These are phyloP conservation scores for Geotrichum klebahnii DNA, from an alignment of 1,139 yeast genomes.

Conservation along the genomic window DNA sequence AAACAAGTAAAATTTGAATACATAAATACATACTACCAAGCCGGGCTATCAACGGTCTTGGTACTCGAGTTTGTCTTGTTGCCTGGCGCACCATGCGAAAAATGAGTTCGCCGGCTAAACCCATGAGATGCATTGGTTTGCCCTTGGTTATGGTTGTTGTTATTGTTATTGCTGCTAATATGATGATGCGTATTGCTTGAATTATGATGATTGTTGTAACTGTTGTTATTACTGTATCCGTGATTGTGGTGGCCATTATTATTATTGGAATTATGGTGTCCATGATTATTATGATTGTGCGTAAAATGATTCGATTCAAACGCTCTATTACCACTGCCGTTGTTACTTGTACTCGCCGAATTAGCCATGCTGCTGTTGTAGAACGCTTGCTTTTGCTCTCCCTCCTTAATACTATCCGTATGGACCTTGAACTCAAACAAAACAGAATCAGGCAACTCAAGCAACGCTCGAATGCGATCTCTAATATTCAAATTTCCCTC, in stretches of 20 bases:
- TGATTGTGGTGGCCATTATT: not conserved
- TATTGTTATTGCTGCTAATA: not conserved
- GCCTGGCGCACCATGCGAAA: not conserved
- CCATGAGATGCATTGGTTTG: not conserved
- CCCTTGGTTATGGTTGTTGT: conserved; percentile 2
- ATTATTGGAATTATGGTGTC: not conserved
- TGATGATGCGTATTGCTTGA: not conserved
- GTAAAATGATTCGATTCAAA: not conserved
- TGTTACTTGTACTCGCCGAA: not conserved
- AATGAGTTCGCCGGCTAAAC: conserved; percentile 1
- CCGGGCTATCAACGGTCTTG: conserved; percentile 1
- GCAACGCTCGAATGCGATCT: conserved; percentile 28
- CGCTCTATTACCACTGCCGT: not conserved
- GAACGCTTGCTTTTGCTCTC: conserved; percentile 23
- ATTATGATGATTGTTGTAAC: conserved; percentile 1
- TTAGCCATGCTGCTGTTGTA: conserved; percentile 11
- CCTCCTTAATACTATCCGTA: conserved; percentile 34
- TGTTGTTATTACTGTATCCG: not conserved
- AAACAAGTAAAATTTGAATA: not conserved
- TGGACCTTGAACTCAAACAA: conserved; percentile 35
- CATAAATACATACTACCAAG: not conserved
- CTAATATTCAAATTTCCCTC: conserved; percentile 27
- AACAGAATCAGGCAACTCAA: conserved; percentile 30
- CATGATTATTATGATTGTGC: not conserved
- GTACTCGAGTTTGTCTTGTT: not conserved